Percentiles rank a stretch among this genome's conserved stretches.
These are phyloP conservation scores for Nepenthes mirabilis DNA, from an alignment of 148 eudicot species.

Conservation along the genomic window DNA sequence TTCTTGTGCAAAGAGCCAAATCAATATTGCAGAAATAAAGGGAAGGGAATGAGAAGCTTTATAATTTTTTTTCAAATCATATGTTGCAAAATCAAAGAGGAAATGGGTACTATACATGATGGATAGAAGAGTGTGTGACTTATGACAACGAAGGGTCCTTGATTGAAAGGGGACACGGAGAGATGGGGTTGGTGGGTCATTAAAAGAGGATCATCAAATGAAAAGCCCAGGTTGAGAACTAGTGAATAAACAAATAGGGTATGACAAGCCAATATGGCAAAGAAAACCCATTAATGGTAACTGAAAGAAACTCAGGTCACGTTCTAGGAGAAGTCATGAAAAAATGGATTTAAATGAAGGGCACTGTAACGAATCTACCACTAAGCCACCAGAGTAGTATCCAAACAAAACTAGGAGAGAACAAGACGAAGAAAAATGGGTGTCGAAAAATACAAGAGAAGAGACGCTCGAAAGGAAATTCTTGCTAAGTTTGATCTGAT, in stretches of 20 bases:
- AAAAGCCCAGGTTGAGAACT: background rate
- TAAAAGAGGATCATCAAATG: constrained; percentile 8
- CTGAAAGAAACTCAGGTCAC: constrained; percentile 18
- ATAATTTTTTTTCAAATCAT: background rate
- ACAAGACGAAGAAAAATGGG: too few species aligned
- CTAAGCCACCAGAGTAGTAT: too few species aligned
- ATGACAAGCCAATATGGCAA: constrained; percentile 13
- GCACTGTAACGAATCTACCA: too few species aligned
- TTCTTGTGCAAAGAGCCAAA: constrained; percentile 31
- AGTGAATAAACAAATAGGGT: background rate
- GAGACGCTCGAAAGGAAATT: too few species aligned
- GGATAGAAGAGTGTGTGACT: constrained; percentile 3
- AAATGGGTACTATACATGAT: constrained; percentile 1
- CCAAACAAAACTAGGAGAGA: too few species aligned
- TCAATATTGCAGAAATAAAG: constrained; percentile 18
- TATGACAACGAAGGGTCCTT: background rate
- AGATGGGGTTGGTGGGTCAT: constrained; percentile 11
- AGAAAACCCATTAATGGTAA: constrained; percentile 19
- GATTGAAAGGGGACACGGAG: constrained; percentile 18
- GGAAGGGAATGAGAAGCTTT: constrained; percentile 17
- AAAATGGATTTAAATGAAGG: background rate
- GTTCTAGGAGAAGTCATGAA: constrained; percentile 12
- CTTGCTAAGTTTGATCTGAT: too few species aligned
- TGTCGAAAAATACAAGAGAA: too few species aligned
- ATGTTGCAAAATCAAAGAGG: constrained; percentile 5